Conservation (phyloP, 768 basidiomycete genomes). For the Cyathus striatus region DNA sequence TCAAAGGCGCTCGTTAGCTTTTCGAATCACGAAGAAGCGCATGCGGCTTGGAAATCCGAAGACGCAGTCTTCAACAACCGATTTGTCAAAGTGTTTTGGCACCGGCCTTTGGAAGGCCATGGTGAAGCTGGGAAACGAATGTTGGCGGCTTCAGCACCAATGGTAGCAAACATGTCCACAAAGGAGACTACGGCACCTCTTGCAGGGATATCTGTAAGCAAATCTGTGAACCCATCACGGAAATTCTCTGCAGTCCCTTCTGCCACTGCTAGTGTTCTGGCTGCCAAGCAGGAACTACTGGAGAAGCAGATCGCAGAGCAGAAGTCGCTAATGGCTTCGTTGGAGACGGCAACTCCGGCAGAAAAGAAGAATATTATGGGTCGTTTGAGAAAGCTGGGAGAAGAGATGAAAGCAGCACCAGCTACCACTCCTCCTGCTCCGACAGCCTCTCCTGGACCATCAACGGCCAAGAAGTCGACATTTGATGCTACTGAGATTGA, state of each 20-base stretch:
- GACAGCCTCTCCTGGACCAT: slow-evolving; percentile 17
- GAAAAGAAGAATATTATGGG: slow-evolving; percentile 81
- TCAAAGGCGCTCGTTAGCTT: slow-evolving; percentile 89
- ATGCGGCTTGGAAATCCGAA: slow-evolving; percentile 86
- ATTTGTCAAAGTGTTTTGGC: slow-evolving; percentile 96
- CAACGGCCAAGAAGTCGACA: slow-evolving; percentile 8
- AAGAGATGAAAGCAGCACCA: slow-evolving; percentile 62
- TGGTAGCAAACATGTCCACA: slow-evolving; percentile 59
- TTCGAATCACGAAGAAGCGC: slow-evolving; percentile 75
- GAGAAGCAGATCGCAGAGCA: slow-evolving; percentile 87
- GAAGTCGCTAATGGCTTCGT: slow-evolving; percentile 73
- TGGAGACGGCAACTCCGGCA: slow-evolving; percentile 56
- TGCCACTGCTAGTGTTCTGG: slow-evolving; percentile 40
- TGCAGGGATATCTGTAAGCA: too few relatives aligned
- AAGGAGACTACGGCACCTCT: slow-evolving; percentile 22
- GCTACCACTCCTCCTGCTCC: slow-evolving; percentile 20
- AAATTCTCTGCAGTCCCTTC: slow-evolving; percentile 29
- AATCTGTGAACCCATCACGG: slow-evolving; percentile 18
- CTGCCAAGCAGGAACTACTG: slow-evolving; percentile 68
- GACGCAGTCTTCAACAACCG: slow-evolving; percentile 94
- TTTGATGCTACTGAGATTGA: slow-evolving; percentile 37
- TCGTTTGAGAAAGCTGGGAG: slow-evolving; percentile 67
- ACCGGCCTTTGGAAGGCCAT: slow-evolving; percentile 88
- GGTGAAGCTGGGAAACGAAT: slow-evolving; percentile 73
- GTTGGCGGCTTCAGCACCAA: slow-evolving; percentile 75